Evolutionary conservation across 805 yeast genomes (phyloP).

Genomic region (Myxozyma monticola): DNA sequence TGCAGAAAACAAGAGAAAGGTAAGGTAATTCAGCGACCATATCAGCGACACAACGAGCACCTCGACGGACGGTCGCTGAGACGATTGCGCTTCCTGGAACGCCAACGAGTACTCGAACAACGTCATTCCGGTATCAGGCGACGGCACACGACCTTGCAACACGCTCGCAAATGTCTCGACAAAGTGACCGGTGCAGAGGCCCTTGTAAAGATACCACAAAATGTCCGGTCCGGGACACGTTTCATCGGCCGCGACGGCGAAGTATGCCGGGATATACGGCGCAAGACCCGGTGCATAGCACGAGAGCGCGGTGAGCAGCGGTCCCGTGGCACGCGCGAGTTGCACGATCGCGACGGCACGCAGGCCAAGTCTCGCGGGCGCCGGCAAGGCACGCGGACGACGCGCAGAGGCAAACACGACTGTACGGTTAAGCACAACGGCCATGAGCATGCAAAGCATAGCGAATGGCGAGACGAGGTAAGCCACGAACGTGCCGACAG

Average conservation of each 20-base stretch:
- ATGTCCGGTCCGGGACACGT: constrained; percentile 51
- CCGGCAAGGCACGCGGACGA: constrained; percentile 42
- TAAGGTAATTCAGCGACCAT: constrained; percentile 58
- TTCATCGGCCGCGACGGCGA: constrained; percentile 23
- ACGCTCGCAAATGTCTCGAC: constrained; percentile 65
- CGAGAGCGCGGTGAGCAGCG: constrained; percentile 41
- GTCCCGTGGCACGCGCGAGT: constrained; percentile 41
- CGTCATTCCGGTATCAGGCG: constrained; percentile 67
- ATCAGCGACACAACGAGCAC: constrained; percentile 53
- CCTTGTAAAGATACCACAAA: constrained; percentile 59
- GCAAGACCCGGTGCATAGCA: constrained; percentile 33
- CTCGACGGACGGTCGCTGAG: constrained; percentile 54
- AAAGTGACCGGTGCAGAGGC: constrained; percentile 61
- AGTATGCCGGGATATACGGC: constrained; percentile 24
- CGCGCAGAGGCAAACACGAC: constrained; percentile 58
- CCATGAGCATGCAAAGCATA: constrained; percentile 54
- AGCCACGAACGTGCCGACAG: constrained; percentile 26
- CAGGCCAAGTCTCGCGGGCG: constrained; percentile 40
- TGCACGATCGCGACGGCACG: constrained; percentile 44
- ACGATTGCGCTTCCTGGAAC: constrained; percentile 66
- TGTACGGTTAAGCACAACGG: constrained; percentile 58
- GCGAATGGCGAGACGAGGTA: constrained; percentile 38
- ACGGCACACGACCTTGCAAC: constrained; percentile 56
- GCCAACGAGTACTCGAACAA: constrained; percentile 74
- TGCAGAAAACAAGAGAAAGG: constrained; percentile 63